Evolutionary conservation across 257 asterid species (phyloP).

Genomic region (Gentiana dahurica): DNA sequence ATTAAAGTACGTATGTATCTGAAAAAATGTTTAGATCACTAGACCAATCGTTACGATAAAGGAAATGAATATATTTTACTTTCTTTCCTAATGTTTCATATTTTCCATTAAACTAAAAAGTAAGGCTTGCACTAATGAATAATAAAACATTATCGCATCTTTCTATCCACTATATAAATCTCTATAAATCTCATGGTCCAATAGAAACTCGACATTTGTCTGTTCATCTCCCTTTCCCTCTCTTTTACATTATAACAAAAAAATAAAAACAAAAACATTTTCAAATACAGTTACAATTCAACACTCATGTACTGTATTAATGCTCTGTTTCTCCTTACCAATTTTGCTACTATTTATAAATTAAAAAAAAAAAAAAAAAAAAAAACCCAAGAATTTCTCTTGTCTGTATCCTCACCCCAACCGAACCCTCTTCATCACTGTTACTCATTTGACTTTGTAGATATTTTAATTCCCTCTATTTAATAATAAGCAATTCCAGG

Average conservation of each 20-base stretch:
- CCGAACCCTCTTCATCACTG: background rate
- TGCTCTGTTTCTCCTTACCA: background rate
- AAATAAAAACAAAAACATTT: background rate
- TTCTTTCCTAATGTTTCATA: too few species aligned
- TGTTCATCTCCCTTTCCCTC: conserved; percentile 8
- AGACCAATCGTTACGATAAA: too few species aligned
- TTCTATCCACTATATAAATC: conserved; percentile 46
- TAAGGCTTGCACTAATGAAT: background rate
- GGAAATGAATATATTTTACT: too few species aligned
- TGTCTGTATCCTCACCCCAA: background rate
- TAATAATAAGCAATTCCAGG: conserved; percentile 1
- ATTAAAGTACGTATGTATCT: too few species aligned
- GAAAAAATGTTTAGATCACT: too few species aligned
- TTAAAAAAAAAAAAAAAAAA: too few species aligned
- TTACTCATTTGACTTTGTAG: background rate
- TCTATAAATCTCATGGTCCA: conserved; percentile 42
- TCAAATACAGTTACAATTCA: background rate
- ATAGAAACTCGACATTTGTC: conserved; percentile 10
- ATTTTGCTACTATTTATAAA: background rate
- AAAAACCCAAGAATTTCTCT: background rate
- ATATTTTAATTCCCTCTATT: background rate
- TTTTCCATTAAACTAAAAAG: too few species aligned
- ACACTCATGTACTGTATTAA: background rate
- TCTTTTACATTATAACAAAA: background rate
- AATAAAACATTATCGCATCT: conserved; percentile 26